Conservation (phyloP, 352 stramenopile genomes). For the Peronospora tabacina region DNA sequence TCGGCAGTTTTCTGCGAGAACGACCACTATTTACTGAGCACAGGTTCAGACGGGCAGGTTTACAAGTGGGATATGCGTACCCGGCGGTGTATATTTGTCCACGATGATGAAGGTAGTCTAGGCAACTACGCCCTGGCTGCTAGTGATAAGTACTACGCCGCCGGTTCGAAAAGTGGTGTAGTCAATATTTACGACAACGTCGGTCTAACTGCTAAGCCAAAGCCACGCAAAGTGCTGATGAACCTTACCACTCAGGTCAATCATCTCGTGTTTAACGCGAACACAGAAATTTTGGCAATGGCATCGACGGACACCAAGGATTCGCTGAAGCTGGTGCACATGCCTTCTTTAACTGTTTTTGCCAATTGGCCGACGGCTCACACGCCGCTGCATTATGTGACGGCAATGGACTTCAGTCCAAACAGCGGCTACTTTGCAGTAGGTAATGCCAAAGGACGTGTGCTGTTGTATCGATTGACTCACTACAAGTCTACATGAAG, state of each 20-base stretch:
- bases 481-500: slow-evolving; percentile 88
- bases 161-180: slow-evolving; percentile 93
- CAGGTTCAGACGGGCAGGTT: slow-evolving; percentile 92
- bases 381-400: slow-evolving; percentile 96
- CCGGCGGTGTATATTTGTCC: slow-evolving; percentile 66
- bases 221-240: slow-evolving; percentile 93
- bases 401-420: slow-evolving; percentile 93
- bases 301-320: slow-evolving; percentile 88
- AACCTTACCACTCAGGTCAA: slow-evolving; percentile 92
- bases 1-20: slow-evolving; percentile 90
- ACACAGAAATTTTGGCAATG: slow-evolving; percentile 93
- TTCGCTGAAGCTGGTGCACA: slow-evolving; percentile 92
- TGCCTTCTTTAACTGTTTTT: slow-evolving; percentile 92
- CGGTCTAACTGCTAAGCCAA: slow-evolving; percentile 36
- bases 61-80: slow-evolving; percentile 94
- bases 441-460: slow-evolving; percentile 94
- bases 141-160: slow-evolving; percentile 80
- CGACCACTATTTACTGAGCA: slow-evolving; percentile 89
- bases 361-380: slow-evolving; percentile 95
- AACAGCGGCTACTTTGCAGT: slow-evolving; percentile 90
- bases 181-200: slow-evolving; percentile 95
- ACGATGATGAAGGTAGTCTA: slow-evolving; percentile 81
- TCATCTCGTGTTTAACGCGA: slow-evolving; percentile 87
- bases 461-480: slow-evolving; percentile 93
- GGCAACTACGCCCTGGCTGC: slow-evolving; percentile 77